These are phyloP conservation scores for Alternaria arborescens DNA, from an alignment of 2,329 filamentous ascomycete species.

Conservation along the genomic window DNA sequence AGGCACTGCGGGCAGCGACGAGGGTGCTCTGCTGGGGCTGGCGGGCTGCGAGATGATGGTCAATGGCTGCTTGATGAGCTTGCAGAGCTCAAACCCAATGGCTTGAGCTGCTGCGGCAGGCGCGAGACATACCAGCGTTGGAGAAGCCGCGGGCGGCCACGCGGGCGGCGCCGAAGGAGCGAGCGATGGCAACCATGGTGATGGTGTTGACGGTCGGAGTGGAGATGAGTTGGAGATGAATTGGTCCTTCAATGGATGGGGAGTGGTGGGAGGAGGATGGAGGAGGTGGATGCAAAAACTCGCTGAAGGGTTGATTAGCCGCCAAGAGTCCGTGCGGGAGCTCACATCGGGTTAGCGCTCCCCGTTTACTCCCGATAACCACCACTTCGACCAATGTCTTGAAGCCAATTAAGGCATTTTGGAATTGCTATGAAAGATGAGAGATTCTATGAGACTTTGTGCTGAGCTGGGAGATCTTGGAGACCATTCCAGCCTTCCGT, in stretches of 20 bases:
- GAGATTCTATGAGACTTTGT: neutral
- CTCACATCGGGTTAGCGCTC: constrained; percentile 24
- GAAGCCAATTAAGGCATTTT: neutral
- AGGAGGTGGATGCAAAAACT: constrained; percentile 36
- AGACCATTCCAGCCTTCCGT: neutral
- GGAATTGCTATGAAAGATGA: neutral
- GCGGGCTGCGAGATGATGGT: constrained; percentile 44
- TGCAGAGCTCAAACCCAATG: constrained; percentile 39
- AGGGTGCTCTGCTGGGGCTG: constrained; percentile 49
- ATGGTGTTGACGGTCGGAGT: constrained; percentile 46
- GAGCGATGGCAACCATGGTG: constrained; percentile 53
- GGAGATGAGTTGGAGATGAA: constrained; percentile 53
- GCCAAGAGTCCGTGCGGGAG: constrained; percentile 29
- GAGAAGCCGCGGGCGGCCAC: constrained; percentile 52
- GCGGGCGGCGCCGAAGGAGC: constrained; percentile 52
- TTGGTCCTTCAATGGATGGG: constrained; percentile 47
- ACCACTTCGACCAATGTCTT: constrained; percentile 8
- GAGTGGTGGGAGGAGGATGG: constrained; percentile 37
- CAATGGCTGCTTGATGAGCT: constrained; percentile 44
- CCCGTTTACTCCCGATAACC: constrained; percentile 22
- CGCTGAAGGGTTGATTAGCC: constrained; percentile 31
- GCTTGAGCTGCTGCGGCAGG: constrained; percentile 43
- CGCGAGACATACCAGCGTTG: constrained; percentile 51
- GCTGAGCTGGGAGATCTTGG: neutral
- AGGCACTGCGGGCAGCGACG: constrained; percentile 52